Conservation (phyloP, 2,329 filamentous ascomycete species). For the Dothistroma pini region DNA sequence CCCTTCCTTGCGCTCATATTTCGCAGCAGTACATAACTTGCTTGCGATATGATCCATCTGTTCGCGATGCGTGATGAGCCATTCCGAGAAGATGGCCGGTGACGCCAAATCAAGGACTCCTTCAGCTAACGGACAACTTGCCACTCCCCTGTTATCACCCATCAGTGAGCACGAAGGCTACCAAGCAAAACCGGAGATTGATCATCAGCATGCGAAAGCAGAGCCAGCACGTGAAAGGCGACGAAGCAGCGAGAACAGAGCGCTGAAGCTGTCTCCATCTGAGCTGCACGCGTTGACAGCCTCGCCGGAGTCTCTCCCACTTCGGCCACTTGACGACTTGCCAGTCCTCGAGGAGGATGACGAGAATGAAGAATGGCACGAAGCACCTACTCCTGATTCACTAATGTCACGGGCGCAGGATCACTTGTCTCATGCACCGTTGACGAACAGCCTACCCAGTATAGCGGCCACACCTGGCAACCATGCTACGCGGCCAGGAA, state of each 20-base stretch:
- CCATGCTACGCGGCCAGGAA: not conserved
- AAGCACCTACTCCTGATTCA: constrained; percentile 6
- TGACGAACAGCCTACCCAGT: constrained; percentile 5
- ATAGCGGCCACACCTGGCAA: constrained; percentile 10
- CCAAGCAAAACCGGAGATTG: constrained; percentile 7
- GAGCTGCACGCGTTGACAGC: constrained; percentile 20
- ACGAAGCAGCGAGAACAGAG: constrained; percentile 18
- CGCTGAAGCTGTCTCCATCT: constrained; percentile 17
- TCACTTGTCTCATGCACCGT: constrained; percentile 1
- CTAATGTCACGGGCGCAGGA: not conserved
- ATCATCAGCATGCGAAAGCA: not conserved
- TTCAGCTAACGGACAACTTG: constrained; percentile 15
- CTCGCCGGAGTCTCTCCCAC: constrained; percentile 22
- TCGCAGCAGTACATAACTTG: not conserved
- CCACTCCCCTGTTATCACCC: constrained; percentile 19
- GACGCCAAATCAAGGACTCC: constrained; percentile 9
- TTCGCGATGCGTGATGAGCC: constrained; percentile 16
- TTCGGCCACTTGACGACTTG: constrained; percentile 18
- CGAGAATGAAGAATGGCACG: constrained; percentile 12
- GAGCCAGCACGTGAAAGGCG: constrained; percentile 4
- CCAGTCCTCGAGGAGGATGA: constrained; percentile 10
- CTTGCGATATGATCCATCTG: not conserved
- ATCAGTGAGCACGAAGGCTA: constrained; percentile 13
- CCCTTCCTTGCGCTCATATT: not conserved
- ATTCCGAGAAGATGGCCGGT: constrained; percentile 9